phyloP scores from a whole-genome alignment of 1,284 basidiomycete genomes.

The Anthracocystis panici-leucophaei region DNA sequence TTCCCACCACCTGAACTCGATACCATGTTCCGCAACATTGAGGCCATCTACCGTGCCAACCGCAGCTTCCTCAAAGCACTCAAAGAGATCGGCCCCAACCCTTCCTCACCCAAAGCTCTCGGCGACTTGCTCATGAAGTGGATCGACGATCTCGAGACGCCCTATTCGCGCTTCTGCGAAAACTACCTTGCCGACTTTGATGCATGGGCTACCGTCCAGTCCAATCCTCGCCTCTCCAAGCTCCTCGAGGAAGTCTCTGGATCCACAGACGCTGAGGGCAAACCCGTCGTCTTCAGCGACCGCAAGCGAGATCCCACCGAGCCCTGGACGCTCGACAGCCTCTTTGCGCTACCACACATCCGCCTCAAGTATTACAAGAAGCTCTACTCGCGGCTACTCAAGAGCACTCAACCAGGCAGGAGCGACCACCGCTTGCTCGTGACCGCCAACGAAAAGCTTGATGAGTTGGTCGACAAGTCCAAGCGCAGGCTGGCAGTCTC shows the following conservation, averaged over 20 bases:
- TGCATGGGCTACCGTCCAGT: slow-evolving; percentile 80
- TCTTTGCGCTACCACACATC: slow-evolving; percentile 86
- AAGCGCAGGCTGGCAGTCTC: slow-evolving; percentile 54
- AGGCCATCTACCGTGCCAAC: slow-evolving; percentile 91
- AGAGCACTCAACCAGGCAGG: slow-evolving; percentile 86
- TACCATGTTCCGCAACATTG: slow-evolving; percentile 91
- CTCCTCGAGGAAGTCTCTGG: slow-evolving; percentile 80
- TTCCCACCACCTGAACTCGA: slow-evolving; percentile 93
- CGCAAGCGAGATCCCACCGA: slow-evolving; percentile 51
- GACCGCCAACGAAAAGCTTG: slow-evolving; percentile 84
- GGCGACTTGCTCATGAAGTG: slow-evolving; percentile 97
- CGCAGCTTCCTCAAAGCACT: slow-evolving; percentile 80
- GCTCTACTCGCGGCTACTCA: slow-evolving; percentile 86
- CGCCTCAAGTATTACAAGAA: slow-evolving; percentile 93
- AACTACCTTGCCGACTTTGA: slow-evolving; percentile 85
- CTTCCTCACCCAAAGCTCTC: slow-evolving; percentile 91
- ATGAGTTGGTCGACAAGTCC: slow-evolving; percentile 78
- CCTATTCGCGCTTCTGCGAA: slow-evolving; percentile 84
- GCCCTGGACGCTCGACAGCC: slow-evolving; percentile 84
- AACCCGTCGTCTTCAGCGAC: slow-evolving; percentile 50
- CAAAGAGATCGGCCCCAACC: slow-evolving; percentile 91
- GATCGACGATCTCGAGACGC: slow-evolving; percentile 79
- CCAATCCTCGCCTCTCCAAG: slow-evolving; percentile 78
- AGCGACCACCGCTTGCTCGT: slow-evolving; percentile 87
- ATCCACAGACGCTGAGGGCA: slow-evolving; percentile 49